These are phyloP conservation scores for Diaporthe helianthi DNA, from an alignment of 2,329 filamentous ascomycete genomes.

Conservation along the genomic window DNA sequence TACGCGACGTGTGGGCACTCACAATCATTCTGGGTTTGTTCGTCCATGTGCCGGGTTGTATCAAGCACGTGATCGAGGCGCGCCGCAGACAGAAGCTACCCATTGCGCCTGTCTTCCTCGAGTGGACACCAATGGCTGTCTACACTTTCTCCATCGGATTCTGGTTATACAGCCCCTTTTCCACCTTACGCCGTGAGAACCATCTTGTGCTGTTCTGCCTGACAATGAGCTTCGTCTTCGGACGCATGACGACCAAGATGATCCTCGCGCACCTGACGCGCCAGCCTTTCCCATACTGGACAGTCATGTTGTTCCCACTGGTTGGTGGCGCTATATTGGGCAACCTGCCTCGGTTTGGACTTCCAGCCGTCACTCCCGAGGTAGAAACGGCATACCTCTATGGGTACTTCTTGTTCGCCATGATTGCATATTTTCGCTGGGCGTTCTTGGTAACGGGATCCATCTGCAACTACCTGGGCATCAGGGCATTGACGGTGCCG, in stretches of 20 bases:
- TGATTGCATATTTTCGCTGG: conserved; percentile 91
- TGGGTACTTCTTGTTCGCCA: conserved; percentile 81
- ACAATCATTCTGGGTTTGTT: conserved; percentile 71
- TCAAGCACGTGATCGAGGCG: conserved; percentile 83
- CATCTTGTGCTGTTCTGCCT: conserved; percentile 91
- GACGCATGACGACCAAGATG: conserved; percentile 98
- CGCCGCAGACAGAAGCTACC: conserved; percentile 76
- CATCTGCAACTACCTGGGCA: conserved; percentile 91
- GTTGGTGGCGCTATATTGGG: conserved; percentile 83
- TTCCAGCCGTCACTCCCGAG: conserved; percentile 68
- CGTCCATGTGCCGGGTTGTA: conserved; percentile 85
- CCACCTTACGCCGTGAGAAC: conserved; percentile 80
- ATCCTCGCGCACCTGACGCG: conserved; percentile 93
- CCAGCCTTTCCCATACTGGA: conserved; percentile 97
- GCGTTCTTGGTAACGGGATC: conserved; percentile 87
- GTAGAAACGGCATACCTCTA: conserved; percentile 83
- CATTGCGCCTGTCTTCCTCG: conserved; percentile 82
- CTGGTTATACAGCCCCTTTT: conserved; percentile 92
- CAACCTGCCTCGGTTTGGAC: conserved; percentile 80
- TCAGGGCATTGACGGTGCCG: conserved; percentile 91
- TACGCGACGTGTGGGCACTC: conserved; percentile 88
- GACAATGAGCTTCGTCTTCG: conserved; percentile 96
- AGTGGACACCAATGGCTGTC: conserved; percentile 90
- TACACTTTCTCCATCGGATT: conserved; percentile 77
- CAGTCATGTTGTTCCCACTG: conserved; percentile 85